phyloP scores from a whole-genome alignment of 768 basidiomycete genomes.

The Lactarius hengduanensis region DNA sequence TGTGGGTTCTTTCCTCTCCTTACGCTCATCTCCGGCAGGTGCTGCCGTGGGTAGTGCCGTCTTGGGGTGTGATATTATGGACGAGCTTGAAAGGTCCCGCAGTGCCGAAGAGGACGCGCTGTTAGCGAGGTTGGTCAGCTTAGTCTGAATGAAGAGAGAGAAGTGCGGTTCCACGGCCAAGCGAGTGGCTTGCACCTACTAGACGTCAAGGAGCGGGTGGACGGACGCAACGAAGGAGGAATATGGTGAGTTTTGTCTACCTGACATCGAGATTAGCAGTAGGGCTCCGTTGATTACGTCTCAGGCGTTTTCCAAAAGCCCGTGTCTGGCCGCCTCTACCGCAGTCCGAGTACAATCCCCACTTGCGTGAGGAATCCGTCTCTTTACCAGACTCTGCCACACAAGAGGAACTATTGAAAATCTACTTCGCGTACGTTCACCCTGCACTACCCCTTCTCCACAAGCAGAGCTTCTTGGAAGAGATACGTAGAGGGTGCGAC shows the following conservation, averaged over 20 bases:
- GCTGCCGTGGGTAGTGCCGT: conserved; percentile 12
- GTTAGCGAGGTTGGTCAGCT: conserved; percentile 80
- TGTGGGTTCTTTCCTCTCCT: conserved; percentile 18
- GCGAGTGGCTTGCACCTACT: conserved; percentile 78
- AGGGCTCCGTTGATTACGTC: conserved; percentile 28
- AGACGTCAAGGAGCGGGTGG: conserved; percentile 56
- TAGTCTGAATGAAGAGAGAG: conserved; percentile 81
- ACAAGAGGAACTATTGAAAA: conserved; percentile 67
- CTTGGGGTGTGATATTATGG: conserved; percentile 17
- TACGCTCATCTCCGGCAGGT: conserved; percentile 21
- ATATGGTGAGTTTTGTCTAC: conserved; percentile 54
- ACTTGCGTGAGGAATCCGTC: conserved; percentile 38
- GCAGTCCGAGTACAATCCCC: conserved; percentile 31
- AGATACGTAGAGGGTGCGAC: conserved; percentile 45
- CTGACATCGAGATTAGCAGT: conserved; percentile 15
- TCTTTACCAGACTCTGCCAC: conserved; percentile 54
- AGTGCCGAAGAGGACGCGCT: conserved; percentile 41
- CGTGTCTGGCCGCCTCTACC: conserved; percentile 80
- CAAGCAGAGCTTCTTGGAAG: conserved; percentile 65
- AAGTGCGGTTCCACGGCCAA: conserved; percentile 86
- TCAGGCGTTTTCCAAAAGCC: conserved; percentile 80
- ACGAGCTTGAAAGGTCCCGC: conserved; percentile 30
- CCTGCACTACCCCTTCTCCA: conserved; percentile 74
- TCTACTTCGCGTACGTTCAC: conserved; percentile 85
- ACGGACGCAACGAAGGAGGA: conserved; percentile 69